Evolutionary conservation across 108 stramenopile genomes (phyloP), one percentile per base, ranked within the genome.

Genomic region (Stephanodiscus minutulus): DNA sequence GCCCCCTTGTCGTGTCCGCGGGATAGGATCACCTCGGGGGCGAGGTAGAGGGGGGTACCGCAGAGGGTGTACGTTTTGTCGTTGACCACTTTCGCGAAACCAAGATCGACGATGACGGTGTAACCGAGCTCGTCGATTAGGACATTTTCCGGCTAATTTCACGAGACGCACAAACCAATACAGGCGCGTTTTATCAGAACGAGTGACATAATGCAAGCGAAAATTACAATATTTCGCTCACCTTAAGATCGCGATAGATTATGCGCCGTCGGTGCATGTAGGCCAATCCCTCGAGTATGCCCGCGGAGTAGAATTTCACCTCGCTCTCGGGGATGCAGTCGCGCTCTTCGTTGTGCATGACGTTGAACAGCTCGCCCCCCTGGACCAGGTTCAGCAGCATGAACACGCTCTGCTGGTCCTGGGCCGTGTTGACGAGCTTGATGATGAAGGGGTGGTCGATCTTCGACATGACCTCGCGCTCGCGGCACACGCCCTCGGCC

Each of bases 1-100:
- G 96, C 98, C 52, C 88, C 96, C 82, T 97, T 93, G 74, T 96
- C 94, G 83, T 99, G 98, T n/a, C 98, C 98, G 66, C 87, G 88
- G 31, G 94, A 85, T 79, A 87, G 74, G 71, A 94, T 98, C 37
- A 98, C 97, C 72, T 99, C 98, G 7, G 98, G 98, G 12, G 98
- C 96, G 25, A 98, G 82, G 75, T 98, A 98, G 61, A 96, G 92
- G 1, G 98, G 98, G 7, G 98, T 98, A 47, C 98, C 98, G 67
- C 96, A 96, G 29, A 98, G 79, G 5, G 98, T 98, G 63, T 87
- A 96, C 9, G 96, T 96, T 72, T 94, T 96, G 25, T 44, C 43
- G 52, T 85, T 78, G 18, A 70, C 73, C 7, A 92, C 66, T 68
- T 98, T 98, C 28, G 98, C 96, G 72, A 91, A 88, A 6, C 98